A percentile compares a stretch with the other conserved stretches of the same genome.
These are phyloP conservation scores for Nitzschia putrida DNA, from an alignment of 108 stramenopile species.

Conservation along the genomic window DNA sequence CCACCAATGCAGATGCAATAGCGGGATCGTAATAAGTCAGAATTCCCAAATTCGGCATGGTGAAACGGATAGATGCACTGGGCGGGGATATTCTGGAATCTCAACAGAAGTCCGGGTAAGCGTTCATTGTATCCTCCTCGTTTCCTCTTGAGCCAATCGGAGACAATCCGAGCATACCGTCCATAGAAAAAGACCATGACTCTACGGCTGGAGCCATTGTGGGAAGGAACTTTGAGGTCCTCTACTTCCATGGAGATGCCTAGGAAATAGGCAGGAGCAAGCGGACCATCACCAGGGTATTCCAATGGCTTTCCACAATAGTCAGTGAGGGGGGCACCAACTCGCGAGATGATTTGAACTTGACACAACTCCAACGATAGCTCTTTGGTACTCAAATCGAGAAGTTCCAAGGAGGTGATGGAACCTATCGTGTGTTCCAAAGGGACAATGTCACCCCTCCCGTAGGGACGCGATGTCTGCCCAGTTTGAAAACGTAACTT, in stretches of 20 bases:
- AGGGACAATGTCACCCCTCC: too few relatives aligned
- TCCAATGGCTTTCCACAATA: too few relatives aligned
- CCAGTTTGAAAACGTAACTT: too few relatives aligned
- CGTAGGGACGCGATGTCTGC: too few relatives aligned
- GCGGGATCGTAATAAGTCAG: slow-evolving; percentile 1
- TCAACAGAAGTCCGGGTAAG: too few relatives aligned
- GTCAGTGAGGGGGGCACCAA: too few relatives aligned
- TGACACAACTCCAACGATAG: slow-evolving; percentile 36
- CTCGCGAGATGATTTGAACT: too few relatives aligned
- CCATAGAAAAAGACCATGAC: slow-evolving; percentile 67
- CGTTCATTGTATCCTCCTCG: too few relatives aligned
- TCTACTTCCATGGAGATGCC: slow-evolving; percentile 60
- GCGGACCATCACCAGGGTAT: slow-evolving; percentile 73
- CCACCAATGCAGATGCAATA: slow-evolving; percentile 79
- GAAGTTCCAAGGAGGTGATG: slow-evolving; percentile 32
- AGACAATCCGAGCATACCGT: slow-evolving; percentile 50
- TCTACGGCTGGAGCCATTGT: slow-evolving; percentile 4
- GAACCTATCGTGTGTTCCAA: slow-evolving; percentile 28
- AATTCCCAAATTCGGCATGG: slow-evolving; percentile 18
- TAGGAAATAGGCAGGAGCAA: slow-evolving; percentile 43
- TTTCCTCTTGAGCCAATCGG: slow-evolving; percentile 29
- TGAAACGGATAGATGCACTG: slow-evolving; percentile 57
- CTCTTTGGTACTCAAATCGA: slow-evolving; percentile 42
- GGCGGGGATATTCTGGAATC: slow-evolving; percentile 50
- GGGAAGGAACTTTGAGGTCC: too few relatives aligned